These are phyloP conservation scores for Komagataea norvegica DNA, from an alignment of 1,139 yeast genomes.

Conservation along the genomic window DNA sequence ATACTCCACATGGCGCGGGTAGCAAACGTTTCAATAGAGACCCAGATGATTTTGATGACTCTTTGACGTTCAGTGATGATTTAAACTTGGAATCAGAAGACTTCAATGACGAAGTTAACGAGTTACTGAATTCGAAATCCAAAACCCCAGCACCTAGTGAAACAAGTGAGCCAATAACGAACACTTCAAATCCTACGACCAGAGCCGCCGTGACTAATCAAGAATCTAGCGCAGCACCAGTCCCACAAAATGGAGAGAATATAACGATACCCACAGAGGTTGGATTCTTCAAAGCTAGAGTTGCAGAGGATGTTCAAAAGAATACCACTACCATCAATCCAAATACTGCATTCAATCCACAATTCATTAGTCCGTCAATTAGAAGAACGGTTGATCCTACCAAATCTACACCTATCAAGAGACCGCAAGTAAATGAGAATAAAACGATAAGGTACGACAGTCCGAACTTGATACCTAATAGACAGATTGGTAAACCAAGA, in stretches of 20 bases:
- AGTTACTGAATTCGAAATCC: constrained; percentile 26
- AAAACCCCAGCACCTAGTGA: constrained; percentile 15
- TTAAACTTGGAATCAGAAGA: constrained; percentile 35
- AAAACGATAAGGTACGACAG: constrained; percentile 21
- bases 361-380: constrained; percentile 46
- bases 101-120: constrained; percentile 30
- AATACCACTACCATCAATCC: constrained; percentile 36
- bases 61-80: constrained; percentile 66
- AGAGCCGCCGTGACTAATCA: constrained; percentile 8
- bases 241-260: neutral
- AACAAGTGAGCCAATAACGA: constrained; percentile 5
- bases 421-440: constrained; percentile 26
- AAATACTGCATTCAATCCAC: constrained; percentile 39
- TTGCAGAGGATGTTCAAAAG: constrained; percentile 47
- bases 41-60: constrained; percentile 50
- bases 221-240: neutral
- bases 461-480: constrained; percentile 23
- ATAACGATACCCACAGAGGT: constrained; percentile 25
- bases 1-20: constrained; percentile 1
- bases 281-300: constrained; percentile 55
- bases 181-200: neutral
- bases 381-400: constrained; percentile 54
- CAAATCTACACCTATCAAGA: constrained; percentile 53
- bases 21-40: constrained; percentile 12
- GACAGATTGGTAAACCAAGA: constrained; percentile 26